Base-by-base conservation (phyloP, 352 stramenopile species). In the Phytopythium boreale region DNA sequence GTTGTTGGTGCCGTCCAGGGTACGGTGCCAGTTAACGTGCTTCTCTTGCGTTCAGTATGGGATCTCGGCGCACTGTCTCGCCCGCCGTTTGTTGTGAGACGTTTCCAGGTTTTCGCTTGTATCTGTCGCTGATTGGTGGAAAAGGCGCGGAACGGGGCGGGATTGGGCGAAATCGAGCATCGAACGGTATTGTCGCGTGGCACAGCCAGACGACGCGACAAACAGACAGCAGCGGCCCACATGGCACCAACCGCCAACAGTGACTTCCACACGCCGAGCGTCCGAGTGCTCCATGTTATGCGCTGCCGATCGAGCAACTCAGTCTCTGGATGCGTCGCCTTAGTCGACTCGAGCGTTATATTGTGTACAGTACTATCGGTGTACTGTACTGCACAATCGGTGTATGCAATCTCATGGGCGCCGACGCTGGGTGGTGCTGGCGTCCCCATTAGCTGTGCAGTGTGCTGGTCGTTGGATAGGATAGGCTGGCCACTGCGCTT, bases 21-120 rank as follows among this genome's bases (percentile, higher is more conserved):
- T n/a, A n/a, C n/a, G n/a, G n/a, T 51, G n/a, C 44, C 44, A 19
- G 36, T 19, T 43, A 27, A 2, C 41, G n/a, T 4, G 46, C 6
- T 53, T 53, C 46, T 53, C 46, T 53, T 31, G 46, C 22, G 12
- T 27, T 53, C 46, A 31, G 22, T 53, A 53, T 53, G 46, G 46
- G 4, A 19, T 20, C 46, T 22, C 5, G 12, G 7, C 52, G 52
- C 52, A 59, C 52, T 59, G 52, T 59, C 52, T 59, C 52, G 49
- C n/a, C 24, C 20, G n/a, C 41, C 10, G 15, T 46, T 20, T 20
- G 46, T 31, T 22, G 7, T 31, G 31, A 41, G 51, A 47, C 52
- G 52, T 44, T 59, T 46, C 19, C 29, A 9, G 22, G 36, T n/a
- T 17, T 43, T n/a, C 51, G n/a, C 26, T 29, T 14, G 15, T 22